Evolutionary conservation across 2,329 filamentous ascomycete genomes (phyloP), one percentile per base, ranked within the genome.

Genomic region (Bipolaris bicolor): DNA sequence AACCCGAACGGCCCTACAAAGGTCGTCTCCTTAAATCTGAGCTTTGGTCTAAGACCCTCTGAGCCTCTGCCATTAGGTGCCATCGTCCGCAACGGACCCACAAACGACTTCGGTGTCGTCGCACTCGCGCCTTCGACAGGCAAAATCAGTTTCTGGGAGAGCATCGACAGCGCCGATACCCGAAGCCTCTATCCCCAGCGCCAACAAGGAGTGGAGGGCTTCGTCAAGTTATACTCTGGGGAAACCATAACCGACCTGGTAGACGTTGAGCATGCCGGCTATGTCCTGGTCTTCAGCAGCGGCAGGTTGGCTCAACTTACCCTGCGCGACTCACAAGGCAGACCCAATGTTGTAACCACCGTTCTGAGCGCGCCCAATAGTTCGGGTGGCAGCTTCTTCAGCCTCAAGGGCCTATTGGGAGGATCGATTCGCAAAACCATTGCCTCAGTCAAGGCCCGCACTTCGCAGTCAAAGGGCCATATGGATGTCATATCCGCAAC

Each of bases 71-170:
- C 95, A 1, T 82, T 97, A 37, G 95, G 92, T 52, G 86, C 90
- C 16, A 84, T 99, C 50, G 88, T 97, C 6, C 89, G 90, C 0
- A 88, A 90, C 48, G 90, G 91, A 5, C 88, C 90, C 10, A 88
- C 88, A 4, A 86, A 87, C 47, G 90, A 96, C 66, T 90, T 93
- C 33, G 95, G 95, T 2, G 83, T 99, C 36, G 86, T 99, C 26
- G 85, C 97, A 36, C 84, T 98, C 36, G 91, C 94, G 79, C 90
- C 94, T 11, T 86, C 86, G 16, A 92, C 84, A 47, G 95, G 95
- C 50, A 93, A 89, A 75, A 87, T 98, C 50, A 88, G 91, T 43
- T 98, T 95, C 76, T 98, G 95, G 92, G 95, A 98, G 74, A 96
- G 92, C 37, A 90, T 98, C 62, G 92, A 94, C 54, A 92, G 88